A percentile compares a stretch with the other conserved stretches of the same genome.
Evolutionary conservation across 805 yeast species (phyloP).

Genomic region (Hanseniaspora guilliermondii): DNA sequence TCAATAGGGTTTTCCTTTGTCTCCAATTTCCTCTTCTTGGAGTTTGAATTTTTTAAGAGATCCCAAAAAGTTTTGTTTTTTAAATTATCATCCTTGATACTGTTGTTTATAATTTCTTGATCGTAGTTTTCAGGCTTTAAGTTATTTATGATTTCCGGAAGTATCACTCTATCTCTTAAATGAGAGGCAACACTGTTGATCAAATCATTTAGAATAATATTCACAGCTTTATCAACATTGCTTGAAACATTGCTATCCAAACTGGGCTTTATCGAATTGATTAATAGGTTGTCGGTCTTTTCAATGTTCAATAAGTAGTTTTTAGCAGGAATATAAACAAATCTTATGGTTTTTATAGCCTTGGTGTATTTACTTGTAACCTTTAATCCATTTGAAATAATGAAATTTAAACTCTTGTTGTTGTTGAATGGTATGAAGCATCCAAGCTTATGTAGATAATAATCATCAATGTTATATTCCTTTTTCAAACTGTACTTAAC

Average conservation of each 20-base stretch:
- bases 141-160: neutral
- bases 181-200: neutral
- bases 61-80: slow-evolving; percentile 12
- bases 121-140: slow-evolving; percentile 8
- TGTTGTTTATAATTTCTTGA: slow-evolving; percentile 12
- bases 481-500: slow-evolving; percentile 45
- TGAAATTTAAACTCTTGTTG: slow-evolving; percentile 17
- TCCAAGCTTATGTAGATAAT: slow-evolving; percentile 30
- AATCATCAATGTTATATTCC: slow-evolving; percentile 1
- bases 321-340: slow-evolving; percentile 38
- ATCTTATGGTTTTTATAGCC: slow-evolving; percentile 35
- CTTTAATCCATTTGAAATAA: slow-evolving; percentile 40
- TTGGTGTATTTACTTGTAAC: slow-evolving; percentile 53
- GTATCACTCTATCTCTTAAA: slow-evolving; percentile 6
- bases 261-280: slow-evolving; percentile 1
- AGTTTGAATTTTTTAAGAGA: neutral
- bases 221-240: neutral
- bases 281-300: neutral
- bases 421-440: slow-evolving; percentile 58
- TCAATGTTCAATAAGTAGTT: neutral
- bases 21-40: slow-evolving; percentile 1
- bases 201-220: neutral
- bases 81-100: neutral
- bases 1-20: neutral
- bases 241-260: neutral